Evolutionary conservation across 345 rosid genomes (phyloP).

Genomic region (Cardamine chenopodiifolia): DNA sequence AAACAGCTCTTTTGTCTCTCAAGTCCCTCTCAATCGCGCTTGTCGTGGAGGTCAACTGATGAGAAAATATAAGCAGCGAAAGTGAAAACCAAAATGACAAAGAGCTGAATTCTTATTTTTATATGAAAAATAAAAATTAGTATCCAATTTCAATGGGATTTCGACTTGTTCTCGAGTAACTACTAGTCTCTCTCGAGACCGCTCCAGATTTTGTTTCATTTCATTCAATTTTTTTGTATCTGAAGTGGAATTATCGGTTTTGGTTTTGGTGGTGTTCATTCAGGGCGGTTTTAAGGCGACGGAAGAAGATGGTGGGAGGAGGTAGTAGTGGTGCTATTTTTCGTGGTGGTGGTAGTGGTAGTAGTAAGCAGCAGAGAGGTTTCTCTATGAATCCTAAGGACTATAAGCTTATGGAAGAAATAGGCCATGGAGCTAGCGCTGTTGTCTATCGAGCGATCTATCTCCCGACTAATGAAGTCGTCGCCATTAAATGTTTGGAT

Average conservation of each 20-base stretch:
- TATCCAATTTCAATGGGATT: slow-evolving; percentile 37
- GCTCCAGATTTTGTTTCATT: slow-evolving; percentile 9
- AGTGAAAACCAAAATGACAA: slow-evolving; percentile 2
- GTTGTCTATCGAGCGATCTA: slow-evolving; percentile 91
- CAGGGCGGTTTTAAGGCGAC: slow-evolving; percentile 36
- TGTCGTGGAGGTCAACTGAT: slow-evolving; percentile 60
- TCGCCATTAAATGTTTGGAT: slow-evolving; percentile 97
- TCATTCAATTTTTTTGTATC: slow-evolving; percentile 19
- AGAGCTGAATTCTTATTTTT: slow-evolving; percentile 15
- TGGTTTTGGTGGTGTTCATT: slow-evolving; percentile 36
- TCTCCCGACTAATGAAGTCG: slow-evolving; percentile 73
- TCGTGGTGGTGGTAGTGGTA: slow-evolving; percentile 46
- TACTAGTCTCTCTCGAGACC: slow-evolving; percentile 26
- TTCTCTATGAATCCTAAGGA: slow-evolving; percentile 69
- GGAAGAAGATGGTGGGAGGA: slow-evolving; percentile 46
- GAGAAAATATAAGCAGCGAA: slow-evolving; percentile 34
- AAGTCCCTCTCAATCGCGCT: slow-evolving; percentile 39
- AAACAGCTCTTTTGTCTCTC: slow-evolving; percentile 28
- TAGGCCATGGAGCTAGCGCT: slow-evolving; percentile 96
- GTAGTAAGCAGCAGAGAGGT: slow-evolving; percentile 50
- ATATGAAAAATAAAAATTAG: slow-evolving; percentile 3
- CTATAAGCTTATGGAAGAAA: slow-evolving; percentile 83
- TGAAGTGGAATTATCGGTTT: slow-evolving; percentile 15
- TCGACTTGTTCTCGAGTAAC: slow-evolving; percentile 34
- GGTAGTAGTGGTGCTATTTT: background rate